phyloP scores from a whole-genome alignment of 495 filamentous ascomycete species.

The Podospora sp. region DNA sequence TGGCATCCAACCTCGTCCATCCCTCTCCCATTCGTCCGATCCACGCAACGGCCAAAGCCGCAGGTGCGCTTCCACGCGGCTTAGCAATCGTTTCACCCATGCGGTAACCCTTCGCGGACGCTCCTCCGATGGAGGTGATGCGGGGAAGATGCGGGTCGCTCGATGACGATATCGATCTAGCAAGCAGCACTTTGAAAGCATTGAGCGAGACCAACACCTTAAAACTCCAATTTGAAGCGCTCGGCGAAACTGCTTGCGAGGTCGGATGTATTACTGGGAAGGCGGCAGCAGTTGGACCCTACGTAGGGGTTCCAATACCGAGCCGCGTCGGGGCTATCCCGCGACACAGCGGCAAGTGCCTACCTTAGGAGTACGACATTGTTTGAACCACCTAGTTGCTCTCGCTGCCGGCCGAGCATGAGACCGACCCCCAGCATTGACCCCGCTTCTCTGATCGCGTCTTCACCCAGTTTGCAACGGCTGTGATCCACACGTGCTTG shows the following conservation, averaged over 20 bases:
- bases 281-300: not conserved
- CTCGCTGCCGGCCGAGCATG: not conserved
- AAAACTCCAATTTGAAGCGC: too few relatives aligned
- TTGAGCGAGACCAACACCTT: too few relatives aligned
- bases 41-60: not conserved
- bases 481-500: slow-evolving; percentile 2
- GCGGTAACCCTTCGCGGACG: not conserved
- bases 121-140: not conserved
- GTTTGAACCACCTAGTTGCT: not conserved
- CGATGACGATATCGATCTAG: not conserved
- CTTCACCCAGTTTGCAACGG: not conserved
- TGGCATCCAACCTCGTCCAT: not conserved
- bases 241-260: not conserved
- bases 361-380: not conserved
- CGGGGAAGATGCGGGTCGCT: not conserved
- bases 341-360: not conserved
- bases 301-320: too few relatives aligned
- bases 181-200: not conserved
- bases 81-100: slow-evolving; percentile 7
- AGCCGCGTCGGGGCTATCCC: not conserved
- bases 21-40: slow-evolving; percentile 17
- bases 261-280: not conserved
- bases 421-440: not conserved
- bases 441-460: not conserved
- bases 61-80: slow-evolving; percentile 20